Conservation (phyloP, 2,329 filamentous ascomycete genomes). For the Harringtonia aguacate region DNA sequence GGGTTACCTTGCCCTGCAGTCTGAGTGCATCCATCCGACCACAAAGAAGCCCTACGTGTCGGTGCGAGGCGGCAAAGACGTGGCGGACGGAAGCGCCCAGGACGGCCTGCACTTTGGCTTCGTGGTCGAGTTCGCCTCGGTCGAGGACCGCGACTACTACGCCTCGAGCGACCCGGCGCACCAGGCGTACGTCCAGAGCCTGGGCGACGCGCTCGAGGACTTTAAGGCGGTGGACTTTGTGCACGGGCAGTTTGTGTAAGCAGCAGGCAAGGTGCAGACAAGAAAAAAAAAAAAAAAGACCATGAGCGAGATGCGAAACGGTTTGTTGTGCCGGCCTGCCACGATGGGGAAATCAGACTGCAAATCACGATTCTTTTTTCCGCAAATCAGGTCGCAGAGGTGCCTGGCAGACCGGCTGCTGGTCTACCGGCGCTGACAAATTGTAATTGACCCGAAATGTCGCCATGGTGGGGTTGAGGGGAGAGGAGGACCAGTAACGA, state of each 20-base stretch:
- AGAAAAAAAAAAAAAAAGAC: too few relatives aligned
- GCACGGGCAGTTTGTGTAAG: constrained; percentile 15
- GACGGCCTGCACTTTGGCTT: constrained; percentile 55
- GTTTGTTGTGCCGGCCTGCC: too few relatives aligned
- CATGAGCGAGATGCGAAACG: too few relatives aligned
- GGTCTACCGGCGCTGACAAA: too few relatives aligned
- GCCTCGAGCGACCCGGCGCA: constrained; percentile 52
- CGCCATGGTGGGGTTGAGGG: too few relatives aligned
- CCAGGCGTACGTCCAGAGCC: constrained; percentile 40
- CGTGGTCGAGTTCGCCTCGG: constrained; percentile 51
- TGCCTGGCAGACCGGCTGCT: too few relatives aligned
- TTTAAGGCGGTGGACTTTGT: constrained; percentile 49
- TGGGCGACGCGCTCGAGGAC: constrained; percentile 35
- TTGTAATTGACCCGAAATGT: too few relatives aligned
- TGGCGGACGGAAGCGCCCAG: constrained; percentile 51
- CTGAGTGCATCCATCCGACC: constrained; percentile 49
- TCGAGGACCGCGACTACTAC: constrained; percentile 58
- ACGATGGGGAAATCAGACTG: too few relatives aligned
- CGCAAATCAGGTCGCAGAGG: too few relatives aligned
- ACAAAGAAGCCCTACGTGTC: constrained; percentile 48
- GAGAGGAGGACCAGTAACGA: too few relatives aligned
- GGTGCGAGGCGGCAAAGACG: constrained; percentile 47
- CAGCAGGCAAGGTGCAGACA: too few relatives aligned
- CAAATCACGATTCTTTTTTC: too few relatives aligned
- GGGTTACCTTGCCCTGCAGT: constrained; percentile 33